Evolutionary conservation across 2,329 filamentous ascomycete species (phyloP).

Genomic region (Trematosphaeria pertusa): DNA sequence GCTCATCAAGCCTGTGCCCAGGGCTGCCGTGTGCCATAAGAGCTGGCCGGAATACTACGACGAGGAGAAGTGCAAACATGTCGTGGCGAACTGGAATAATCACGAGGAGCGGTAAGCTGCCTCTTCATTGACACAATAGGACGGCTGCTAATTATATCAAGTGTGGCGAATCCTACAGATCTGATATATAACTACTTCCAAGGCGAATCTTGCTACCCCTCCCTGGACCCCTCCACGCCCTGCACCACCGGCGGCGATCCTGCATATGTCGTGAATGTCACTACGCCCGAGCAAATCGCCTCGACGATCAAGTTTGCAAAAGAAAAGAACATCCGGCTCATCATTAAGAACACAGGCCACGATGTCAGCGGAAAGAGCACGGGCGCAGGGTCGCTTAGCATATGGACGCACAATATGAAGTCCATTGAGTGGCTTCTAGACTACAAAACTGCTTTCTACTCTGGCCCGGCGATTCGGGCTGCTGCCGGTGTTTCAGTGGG

Average conservation of each 20-base stretch:
- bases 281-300: slow-evolving; percentile 2
- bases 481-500: slow-evolving; percentile 41
- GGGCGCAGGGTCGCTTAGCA: slow-evolving; percentile 10
- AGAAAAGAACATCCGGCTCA: slow-evolving; percentile 17
- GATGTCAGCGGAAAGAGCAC: slow-evolving; percentile 13
- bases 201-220: slow-evolving; percentile 24
- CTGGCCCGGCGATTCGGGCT: slow-evolving; percentile 38
- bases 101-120: slow-evolving; percentile 29
- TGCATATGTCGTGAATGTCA: slow-evolving; percentile 2
- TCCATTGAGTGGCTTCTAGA: slow-evolving; percentile 35
- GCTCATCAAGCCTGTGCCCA: slow-evolving; percentile 33
- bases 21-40: slow-evolving; percentile 34
- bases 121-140: no score
- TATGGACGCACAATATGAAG: slow-evolving; percentile 31
- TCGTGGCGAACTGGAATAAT: slow-evolving; percentile 15
- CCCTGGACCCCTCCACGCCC: background rate
- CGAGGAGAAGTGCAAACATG: slow-evolving; percentile 23
- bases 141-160: background rate
- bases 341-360: slow-evolving; percentile 26
- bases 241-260: slow-evolving; percentile 2
- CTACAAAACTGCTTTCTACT: slow-evolving; percentile 33
- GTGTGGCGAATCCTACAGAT: slow-evolving; percentile 5
- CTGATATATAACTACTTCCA: slow-evolving; percentile 28
- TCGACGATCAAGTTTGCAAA: slow-evolving; percentile 13
- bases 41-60: slow-evolving; percentile 23